Conservation (phyloP, 225 moss, liverwort and hornwort species). For the Bryum argenteum region DNA sequence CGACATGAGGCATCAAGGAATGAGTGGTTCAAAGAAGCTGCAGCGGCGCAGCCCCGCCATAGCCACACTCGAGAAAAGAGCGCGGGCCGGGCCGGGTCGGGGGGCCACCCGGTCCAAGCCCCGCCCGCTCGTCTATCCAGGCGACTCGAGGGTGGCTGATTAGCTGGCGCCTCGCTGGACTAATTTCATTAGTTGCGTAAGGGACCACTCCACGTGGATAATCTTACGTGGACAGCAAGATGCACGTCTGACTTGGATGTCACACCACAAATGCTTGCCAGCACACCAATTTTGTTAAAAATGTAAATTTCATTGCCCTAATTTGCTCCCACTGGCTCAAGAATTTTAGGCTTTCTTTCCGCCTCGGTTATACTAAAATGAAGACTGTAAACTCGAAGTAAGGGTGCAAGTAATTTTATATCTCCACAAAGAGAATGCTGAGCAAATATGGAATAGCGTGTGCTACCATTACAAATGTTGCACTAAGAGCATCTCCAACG, state of each 20-base stretch:
- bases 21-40: constrained; percentile 17
- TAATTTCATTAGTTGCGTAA: constrained; percentile 8
- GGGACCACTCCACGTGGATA: constrained; percentile 34
- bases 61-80: constrained; percentile 5
- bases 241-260: constrained; percentile 23
- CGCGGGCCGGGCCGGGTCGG: constrained; percentile 8
- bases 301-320: too few relatives aligned
- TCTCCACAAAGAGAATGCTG: too few relatives aligned
- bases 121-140: constrained; percentile 21
- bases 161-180: constrained; percentile 38
- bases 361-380: too few relatives aligned
- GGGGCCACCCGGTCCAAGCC: neutral
- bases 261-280: constrained; percentile 17
- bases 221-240: constrained; percentile 26
- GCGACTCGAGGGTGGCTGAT: neutral
- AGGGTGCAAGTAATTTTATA: too few relatives aligned
- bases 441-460: too few relatives aligned
- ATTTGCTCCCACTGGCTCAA: neutral
- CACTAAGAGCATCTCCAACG: too few relatives aligned
- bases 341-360: neutral
- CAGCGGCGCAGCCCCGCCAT: neutral
- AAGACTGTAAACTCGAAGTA: too few relatives aligned
- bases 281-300: neutral
- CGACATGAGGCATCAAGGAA: neutral
- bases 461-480: too few relatives aligned